Evolutionary conservation across 306 rosid genomes (phyloP), one percentile per base, ranked within the genome.

Genomic region (Lathyrus aphaca): DNA sequence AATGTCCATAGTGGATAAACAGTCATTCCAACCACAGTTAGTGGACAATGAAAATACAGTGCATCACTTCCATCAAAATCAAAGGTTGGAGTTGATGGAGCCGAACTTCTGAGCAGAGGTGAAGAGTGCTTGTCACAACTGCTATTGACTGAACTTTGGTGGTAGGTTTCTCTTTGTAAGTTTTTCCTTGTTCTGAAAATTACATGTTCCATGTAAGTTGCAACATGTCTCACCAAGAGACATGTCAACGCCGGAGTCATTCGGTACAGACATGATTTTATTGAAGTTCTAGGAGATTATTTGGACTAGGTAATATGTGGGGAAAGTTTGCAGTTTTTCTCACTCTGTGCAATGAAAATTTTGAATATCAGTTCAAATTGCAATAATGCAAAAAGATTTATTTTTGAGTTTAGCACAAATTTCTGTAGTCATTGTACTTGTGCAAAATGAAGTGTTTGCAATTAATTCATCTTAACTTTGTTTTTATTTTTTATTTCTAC

Each of bases 81-180:
- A 42, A 40, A 37, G 39, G 51, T 29, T 56, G 55, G 71, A 67
- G 73, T 25, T 50, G 38, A 73, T 67, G 76, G 54, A 54, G 72
- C 56, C 12, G 7, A 23, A 64, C n/a, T 39, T 16, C 72, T 10
- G 19, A 72, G 29, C 50, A 46, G 60, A 48, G 64, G 13, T 69
- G 80, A 68, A 15, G 32, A 42, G 10, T 77, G 57, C 18, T 77
- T 15, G 46, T 68, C 16, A 14, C 44, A 10, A 32, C 38, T 16
- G 19, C 42, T 12, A 32, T 27, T 29, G 23, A 39, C 69, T 64
- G 69, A 62, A 67, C 49, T 18, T 62, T 37, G 45, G 68, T 42
- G 50, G 9, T 6, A 19, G 14, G 54, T 25, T 48, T 35, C 32
- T 11, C 12, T 72, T 11, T 37, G 6, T 37, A 64, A 71, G 56